Evolutionary conservation across 352 stramenopile genomes (phyloP).

Genomic region (Pythium grandisporangium): DNA sequence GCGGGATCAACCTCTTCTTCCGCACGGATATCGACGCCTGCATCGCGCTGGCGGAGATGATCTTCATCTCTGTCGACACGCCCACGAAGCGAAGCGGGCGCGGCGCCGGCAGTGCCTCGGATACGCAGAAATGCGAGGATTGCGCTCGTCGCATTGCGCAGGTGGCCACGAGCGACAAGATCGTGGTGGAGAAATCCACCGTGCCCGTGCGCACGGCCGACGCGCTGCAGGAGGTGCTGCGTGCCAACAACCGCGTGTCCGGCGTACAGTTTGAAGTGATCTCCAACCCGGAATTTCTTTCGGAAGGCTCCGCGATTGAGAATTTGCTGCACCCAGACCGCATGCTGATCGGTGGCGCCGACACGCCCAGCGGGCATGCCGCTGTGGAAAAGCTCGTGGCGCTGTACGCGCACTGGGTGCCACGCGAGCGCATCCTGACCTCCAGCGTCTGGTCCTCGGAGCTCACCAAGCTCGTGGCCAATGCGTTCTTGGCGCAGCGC

Average conservation of each 20-base stretch:
- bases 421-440: slow-evolving; percentile 82
- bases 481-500: slow-evolving; percentile 93
- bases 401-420: slow-evolving; percentile 93
- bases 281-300: slow-evolving; percentile 94
- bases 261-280: slow-evolving; percentile 83
- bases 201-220: slow-evolving; percentile 93
- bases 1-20: slow-evolving; percentile 92
- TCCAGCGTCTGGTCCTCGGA: slow-evolving; percentile 95
- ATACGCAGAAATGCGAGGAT: slow-evolving; percentile 94
- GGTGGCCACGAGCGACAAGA: slow-evolving; percentile 81
- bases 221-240: slow-evolving; percentile 84
- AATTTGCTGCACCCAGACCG: slow-evolving; percentile 87
- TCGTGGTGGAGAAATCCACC: slow-evolving; percentile 94
- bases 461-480: slow-evolving; percentile 93
- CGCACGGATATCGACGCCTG: slow-evolving; percentile 86
- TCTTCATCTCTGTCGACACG: slow-evolving; percentile 94
- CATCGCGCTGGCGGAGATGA: slow-evolving; percentile 87
- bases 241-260: slow-evolving; percentile 65
- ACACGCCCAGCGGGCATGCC: slow-evolving; percentile 46
- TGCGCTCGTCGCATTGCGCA: slow-evolving; percentile 91
- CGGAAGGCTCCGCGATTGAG: slow-evolving; percentile 90
- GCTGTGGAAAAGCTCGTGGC: slow-evolving; percentile 66
- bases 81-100: slow-evolving; percentile 90
- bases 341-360: slow-evolving; percentile 91
- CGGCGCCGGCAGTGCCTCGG: slow-evolving; percentile 87